Evolutionary conservation across 2,329 filamentous ascomycete genomes (phyloP).

Genomic region (Talaromyces marneffei): DNA sequence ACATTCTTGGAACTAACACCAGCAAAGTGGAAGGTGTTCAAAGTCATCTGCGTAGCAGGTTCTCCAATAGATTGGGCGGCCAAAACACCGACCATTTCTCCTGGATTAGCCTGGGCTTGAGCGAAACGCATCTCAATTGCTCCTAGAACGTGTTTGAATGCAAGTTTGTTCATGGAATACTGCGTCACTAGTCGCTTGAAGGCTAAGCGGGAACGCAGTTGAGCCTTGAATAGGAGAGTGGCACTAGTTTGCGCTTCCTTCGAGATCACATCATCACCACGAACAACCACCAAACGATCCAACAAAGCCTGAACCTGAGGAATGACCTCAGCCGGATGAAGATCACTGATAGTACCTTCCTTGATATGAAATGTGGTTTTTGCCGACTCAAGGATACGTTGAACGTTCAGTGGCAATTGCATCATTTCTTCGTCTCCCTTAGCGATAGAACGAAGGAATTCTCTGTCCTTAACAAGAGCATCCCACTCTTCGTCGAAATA

Average conservation of each 20-base stretch:
- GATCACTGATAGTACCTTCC: conserved; percentile 75
- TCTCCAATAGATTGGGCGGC: conserved; percentile 98
- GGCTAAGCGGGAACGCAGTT: conserved; percentile 79
- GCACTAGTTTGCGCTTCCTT: conserved; percentile 81
- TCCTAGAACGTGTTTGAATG: conserved; percentile 86
- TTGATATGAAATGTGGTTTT: conserved; percentile 88
- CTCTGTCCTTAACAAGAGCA: conserved; percentile 65
- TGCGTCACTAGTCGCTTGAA: conserved; percentile 89
- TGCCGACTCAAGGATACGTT: conserved; percentile 83
- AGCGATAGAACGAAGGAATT: conserved; percentile 65
- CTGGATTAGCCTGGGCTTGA: conserved; percentile 77
- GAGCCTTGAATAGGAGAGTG: conserved; percentile 85
- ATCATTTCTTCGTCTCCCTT: conserved; percentile 76
- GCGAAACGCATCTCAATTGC: conserved; percentile 86
- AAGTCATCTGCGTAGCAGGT: conserved; percentile 96
- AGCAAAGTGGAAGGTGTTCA: conserved; percentile 99
- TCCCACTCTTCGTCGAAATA: conserved; percentile 87
- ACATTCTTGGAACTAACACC: conserved; percentile 99
- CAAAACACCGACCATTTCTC: conserved; percentile 97
- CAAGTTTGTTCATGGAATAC: conserved; percentile 80
- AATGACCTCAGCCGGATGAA: conserved; percentile 83
- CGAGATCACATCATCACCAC: conserved; percentile 76
- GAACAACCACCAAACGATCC: conserved; percentile 74
- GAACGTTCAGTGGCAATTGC: conserved; percentile 87
- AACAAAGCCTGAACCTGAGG: conserved; percentile 70